Base-by-base conservation (phyloP, 2,329 filamentous ascomycete genomes). In the Ceratocystis destructans region DNA sequence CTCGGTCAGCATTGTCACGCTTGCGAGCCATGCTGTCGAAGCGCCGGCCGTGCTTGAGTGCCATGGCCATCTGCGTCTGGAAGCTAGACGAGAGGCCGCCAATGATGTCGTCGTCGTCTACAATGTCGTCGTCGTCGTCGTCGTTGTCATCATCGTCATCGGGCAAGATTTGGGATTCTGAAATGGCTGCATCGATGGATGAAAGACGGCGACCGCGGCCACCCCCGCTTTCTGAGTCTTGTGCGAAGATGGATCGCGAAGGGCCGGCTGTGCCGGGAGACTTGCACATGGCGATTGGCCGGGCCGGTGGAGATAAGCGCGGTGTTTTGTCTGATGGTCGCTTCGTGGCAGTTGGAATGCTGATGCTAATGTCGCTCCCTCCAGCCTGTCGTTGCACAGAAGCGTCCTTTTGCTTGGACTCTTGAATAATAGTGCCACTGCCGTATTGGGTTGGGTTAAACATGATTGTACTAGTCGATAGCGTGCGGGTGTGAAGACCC, bases 391-490 rank as follows among this genome's bases (percentile, higher is more conserved):
- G 53, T n/a, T 33, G 48, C 22, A 66, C 61, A 28, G 57, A 62
- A 8, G 53, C 57, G 31, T 66, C 61, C 61, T 66, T 22, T 31
- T 66, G 57, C 37, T 50, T 67, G 5, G 62, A 64, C 4, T 72
- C 66, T 20, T 55, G 44, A 12, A 31, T 61, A n/a, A 20, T 45
- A 37, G n/a, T 28, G n/a, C 46, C 45, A 31, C 48, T 75, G 37
- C 73, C 73, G 7, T 78, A 69, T 31, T 80, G 77, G 41, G 84
- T 77, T 0, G 91, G 91, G 44, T 89, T 91, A 76, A 88, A 96
- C 0, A 96, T 78, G 65, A 95, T 91, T 0, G 92, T 96, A 70
- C 87, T 90, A 22, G 85, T 88, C 0, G 92, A 96, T 3, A 87
- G 74, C 12, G 90, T 91, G 46, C 91, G 87, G 66, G 77, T 82